A percentile compares a stretch with the other conserved stretches of the same genome.
Conservation (phyloP, 139 green algal species). For the Chlorella sp. region DNA sequence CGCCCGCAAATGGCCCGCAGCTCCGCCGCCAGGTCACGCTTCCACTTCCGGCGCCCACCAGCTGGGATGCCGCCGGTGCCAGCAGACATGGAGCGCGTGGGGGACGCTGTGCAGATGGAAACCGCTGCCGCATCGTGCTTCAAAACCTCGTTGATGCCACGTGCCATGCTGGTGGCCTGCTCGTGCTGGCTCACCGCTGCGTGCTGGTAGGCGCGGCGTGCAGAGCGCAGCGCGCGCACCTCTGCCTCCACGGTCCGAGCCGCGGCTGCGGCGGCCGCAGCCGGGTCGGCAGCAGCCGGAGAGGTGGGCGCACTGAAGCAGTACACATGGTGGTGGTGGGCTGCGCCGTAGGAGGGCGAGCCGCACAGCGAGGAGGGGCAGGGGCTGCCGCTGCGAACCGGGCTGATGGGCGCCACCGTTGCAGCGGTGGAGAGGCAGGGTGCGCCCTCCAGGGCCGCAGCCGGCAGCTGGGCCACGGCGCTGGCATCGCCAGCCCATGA, state of each 20-base stretch:
- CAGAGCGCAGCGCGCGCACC: constrained; percentile 5
- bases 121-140: background rate
- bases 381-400: background rate
- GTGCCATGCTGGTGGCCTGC: background rate
- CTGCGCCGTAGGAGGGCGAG: background rate
- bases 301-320: constrained; percentile 5
- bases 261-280: background rate
- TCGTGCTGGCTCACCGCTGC: constrained; percentile 14
- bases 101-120: background rate
- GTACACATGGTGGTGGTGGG: background rate
- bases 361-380: background rate
- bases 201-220: constrained; percentile 16
- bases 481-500: background rate
- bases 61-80: background rate
- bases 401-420: background rate
- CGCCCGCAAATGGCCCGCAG: background rate
- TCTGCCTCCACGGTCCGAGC: constrained; percentile 4
- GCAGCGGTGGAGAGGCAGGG: constrained; percentile 2
- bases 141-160: constrained; percentile 13
- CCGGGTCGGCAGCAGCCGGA: background rate
- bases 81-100: background rate
- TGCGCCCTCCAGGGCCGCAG: background rate
- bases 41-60: constrained; percentile 19
- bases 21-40: constrained; percentile 14
- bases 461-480: background rate